Base-by-base conservation (phyloP, 23 red algal genomes). In the Pyropia yezoensis region DNA sequence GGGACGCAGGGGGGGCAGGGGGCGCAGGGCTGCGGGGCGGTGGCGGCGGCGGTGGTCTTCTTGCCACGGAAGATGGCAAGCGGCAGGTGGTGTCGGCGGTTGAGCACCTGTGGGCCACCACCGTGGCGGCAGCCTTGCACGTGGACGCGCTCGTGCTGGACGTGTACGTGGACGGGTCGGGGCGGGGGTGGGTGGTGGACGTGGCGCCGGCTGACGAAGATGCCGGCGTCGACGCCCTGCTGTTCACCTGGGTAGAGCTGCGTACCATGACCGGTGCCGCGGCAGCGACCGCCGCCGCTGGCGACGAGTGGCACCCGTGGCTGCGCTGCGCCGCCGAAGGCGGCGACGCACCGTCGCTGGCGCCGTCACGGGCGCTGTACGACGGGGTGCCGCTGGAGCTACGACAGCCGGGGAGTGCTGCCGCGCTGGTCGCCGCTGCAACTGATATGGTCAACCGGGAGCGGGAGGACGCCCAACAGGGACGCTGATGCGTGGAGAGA, bases 111-210 rank as follows among this genome's bases (percentile, higher is more conserved):
- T 72, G 71, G 17, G 54, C 39, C 0, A 47, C 39, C 6, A 13
- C 39, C 39, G 39, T 47, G 30, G 74, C 74, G 22, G 51, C 53
- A 5, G 74, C 63, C 16, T 5, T 71, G 9, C 66, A 67, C 7
- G 49, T 67, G 1, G 58, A 87, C 54, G 60, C 27, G 23, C 87
- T 70, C 67, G 90, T 82, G 5, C 54, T 95, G 50, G 90, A 87
- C 60, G 62, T 86, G 30, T 74, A 76, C 21, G 45, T 74, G 18
- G 22, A 58, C 25, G 70, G 58, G 51, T 39, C 61, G 23, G 59
- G 74, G 25, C 55, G 70, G n/a, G 71, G 74, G 50, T 86, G 70
- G 70, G 50, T 86, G 30, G 63, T 86, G 50, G 80, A 86, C 45
- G 73, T 86, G 20, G 80, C 45, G 18, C 13, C 39, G n/a, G 68